Conservation (phyloP, 2,329 filamentous ascomycete genomes). For the Pyricularia sp. region DNA sequence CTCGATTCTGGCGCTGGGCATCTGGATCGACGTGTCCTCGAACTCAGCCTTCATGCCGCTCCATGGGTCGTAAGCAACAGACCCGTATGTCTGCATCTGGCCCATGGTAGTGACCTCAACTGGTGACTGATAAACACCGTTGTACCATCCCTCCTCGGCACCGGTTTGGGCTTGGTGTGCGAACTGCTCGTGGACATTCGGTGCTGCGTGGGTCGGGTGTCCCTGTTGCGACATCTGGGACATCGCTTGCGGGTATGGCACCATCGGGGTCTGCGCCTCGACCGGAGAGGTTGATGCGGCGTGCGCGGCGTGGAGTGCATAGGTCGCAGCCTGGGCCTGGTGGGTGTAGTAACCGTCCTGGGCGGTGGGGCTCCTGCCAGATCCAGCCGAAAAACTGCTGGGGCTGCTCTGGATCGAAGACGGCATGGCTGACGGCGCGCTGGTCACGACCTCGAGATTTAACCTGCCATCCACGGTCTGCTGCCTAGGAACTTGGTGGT, state of each 20-base stretch:
- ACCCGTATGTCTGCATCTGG: constrained; percentile 38
- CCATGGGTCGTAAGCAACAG: constrained; percentile 44
- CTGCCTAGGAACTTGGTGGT: constrained; percentile 43
- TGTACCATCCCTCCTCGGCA: constrained; percentile 43
- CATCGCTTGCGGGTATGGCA: constrained; percentile 23
- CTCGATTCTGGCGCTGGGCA: constrained; percentile 50
- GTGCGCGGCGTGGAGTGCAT: constrained; percentile 30
- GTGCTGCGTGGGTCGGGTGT: constrained; percentile 13
- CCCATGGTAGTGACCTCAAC: constrained; percentile 48
- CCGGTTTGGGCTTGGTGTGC: constrained; percentile 27
- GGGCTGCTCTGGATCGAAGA: constrained; percentile 45
- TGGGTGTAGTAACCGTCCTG: constrained; percentile 50
- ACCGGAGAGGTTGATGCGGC: constrained; percentile 29
- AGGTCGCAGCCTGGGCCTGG: constrained; percentile 36
- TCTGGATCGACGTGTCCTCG: constrained; percentile 47
- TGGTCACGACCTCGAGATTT: constrained; percentile 37
- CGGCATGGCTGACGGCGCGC: constrained; percentile 34
- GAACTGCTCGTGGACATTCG: constrained; percentile 25
- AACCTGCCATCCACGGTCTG: constrained; percentile 30
- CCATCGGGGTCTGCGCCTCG: constrained; percentile 27
- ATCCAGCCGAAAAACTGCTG: constrained; percentile 48
- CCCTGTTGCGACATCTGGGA: constrained; percentile 26
- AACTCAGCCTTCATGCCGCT: constrained; percentile 43
- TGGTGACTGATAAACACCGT: constrained; percentile 41
- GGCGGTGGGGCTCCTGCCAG: constrained; percentile 41